Conservation (phyloP, 2,329 filamentous ascomycete genomes). For the Cyclaneusma minus region DNA sequence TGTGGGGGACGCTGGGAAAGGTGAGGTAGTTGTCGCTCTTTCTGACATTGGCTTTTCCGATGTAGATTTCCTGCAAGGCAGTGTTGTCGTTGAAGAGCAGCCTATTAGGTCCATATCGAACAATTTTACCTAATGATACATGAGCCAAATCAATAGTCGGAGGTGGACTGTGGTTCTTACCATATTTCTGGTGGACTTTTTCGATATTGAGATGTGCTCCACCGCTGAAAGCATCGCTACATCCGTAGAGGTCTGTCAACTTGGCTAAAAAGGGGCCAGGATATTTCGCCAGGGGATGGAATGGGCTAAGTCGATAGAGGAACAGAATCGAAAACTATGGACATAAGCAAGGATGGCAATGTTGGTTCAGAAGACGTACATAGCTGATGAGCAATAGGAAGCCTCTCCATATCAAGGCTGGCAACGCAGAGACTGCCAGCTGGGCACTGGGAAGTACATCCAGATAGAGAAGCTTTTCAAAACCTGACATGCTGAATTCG, state of each 20-base stretch:
- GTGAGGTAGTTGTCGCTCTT: too few species aligned
- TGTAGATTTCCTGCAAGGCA: slow-evolving; percentile 6
- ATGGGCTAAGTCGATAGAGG: too few species aligned
- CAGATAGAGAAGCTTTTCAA: too few species aligned
- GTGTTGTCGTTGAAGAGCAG: slow-evolving; percentile 9
- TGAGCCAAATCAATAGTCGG: neutral
- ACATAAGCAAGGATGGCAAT: too few species aligned
- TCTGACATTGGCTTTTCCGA: neutral
- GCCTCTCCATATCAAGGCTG: too few species aligned
- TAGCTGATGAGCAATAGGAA: too few species aligned
- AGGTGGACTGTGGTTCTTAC: slow-evolving; percentile 5
- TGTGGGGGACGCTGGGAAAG: too few species aligned
- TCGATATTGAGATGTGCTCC: slow-evolving; percentile 17
- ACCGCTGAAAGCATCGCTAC: slow-evolving; percentile 17
- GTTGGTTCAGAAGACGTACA: too few species aligned
- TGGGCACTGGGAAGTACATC: too few species aligned
- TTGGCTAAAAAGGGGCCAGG: slow-evolving; percentile 16
- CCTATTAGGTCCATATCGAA: slow-evolving; percentile 14
- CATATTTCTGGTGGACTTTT: slow-evolving; percentile 17
- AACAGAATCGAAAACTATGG: too few species aligned
- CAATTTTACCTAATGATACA: slow-evolving; percentile 8
- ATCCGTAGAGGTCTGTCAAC: slow-evolving; percentile 11
- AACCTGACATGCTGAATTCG: too few species aligned
- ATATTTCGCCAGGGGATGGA: slow-evolving; percentile 17
- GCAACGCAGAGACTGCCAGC: too few species aligned